Evolutionary conservation across 202 grass and related monocot genomes (phyloP).

Genomic region (Zizania palustris): DNA sequence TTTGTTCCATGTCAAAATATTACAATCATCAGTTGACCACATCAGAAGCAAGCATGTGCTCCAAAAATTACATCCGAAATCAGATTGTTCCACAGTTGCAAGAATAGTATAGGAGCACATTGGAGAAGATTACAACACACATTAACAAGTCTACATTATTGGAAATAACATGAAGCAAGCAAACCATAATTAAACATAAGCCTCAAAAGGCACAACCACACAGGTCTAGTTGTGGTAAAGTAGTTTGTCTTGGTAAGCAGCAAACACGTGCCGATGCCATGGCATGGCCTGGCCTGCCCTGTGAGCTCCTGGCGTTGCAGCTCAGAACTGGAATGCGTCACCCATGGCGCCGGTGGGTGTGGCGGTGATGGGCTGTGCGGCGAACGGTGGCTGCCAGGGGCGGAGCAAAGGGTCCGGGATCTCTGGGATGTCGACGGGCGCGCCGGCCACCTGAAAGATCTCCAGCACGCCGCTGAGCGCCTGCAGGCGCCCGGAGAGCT

Average conservation of each 20-base stretch:
- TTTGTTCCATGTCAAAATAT: neutral
- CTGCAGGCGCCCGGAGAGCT: slow-evolving; percentile 50
- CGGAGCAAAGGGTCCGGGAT: slow-evolving; percentile 61
- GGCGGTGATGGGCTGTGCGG: slow-evolving; percentile 44
- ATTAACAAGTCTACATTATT: slow-evolving; percentile 13
- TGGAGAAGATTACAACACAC: slow-evolving; percentile 15
- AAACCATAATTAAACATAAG: slow-evolving; percentile 36
- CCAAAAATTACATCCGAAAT: neutral
- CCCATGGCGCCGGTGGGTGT: slow-evolving; percentile 5
- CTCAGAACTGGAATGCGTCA: slow-evolving; percentile 54
- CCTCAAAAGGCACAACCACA: neutral
- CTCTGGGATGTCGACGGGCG: slow-evolving; percentile 57
- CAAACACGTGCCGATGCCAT: neutral
- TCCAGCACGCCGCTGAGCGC: slow-evolving; percentile 52
- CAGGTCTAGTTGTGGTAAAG: neutral
- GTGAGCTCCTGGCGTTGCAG: neutral
- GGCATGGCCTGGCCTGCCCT: neutral
- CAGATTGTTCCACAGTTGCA: neutral
- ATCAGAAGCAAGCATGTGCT: neutral
- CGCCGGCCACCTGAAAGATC: slow-evolving; percentile 57
- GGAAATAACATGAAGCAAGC: slow-evolving; percentile 11
- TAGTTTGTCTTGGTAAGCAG: neutral
- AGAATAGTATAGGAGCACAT: neutral
- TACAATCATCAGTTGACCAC: neutral
- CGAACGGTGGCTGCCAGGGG: slow-evolving; percentile 56